Evolutionary conservation across 2,329 filamentous ascomycete species (phyloP), one percentile per base, ranked within the genome.

Genomic region (Fusarium subtropicale): DNA sequence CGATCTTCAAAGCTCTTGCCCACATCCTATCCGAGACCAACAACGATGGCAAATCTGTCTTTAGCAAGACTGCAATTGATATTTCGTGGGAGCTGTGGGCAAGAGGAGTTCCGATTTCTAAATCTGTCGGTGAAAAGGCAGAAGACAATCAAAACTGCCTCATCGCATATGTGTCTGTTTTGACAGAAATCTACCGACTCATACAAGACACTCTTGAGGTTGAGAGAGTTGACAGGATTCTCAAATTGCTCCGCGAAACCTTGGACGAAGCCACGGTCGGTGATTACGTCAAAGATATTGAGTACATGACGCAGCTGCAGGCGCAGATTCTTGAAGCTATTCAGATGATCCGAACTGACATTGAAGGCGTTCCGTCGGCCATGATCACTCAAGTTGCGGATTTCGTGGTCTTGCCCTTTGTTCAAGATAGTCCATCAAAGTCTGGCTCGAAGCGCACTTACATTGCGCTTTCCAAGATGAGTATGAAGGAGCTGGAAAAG

Each of bases 391-490:
- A 92, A 57, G 85, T 94, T 12, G 88, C 93, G 2, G 87, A 92
- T 51, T 89, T 97, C 62, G 86, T 89, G 11, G 86, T 88, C 4
- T 82, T 97, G 34, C 91, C 93, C 2, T 94, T 92, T 71, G 79
- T 82, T 1, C 76, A 79, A 59, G 74, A 81, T 60, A 56, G 74
- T 64, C 24, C 78, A 64, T 57, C 80, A 68, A 71, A 71, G 15
- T 78, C 81, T 15, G 69, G 75, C 2, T 75, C 81, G 52, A 88
- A 88, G 59, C 91, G 93, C 9, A 97, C 93, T 0, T 98, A 94
- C 76, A 89, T 99, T 57, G 95, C 96, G 34, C 87, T 98, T 75
- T 93, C 94, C 2, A 97, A 96, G 78, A 88, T 88, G 22, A 89
- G 91, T 61, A 96, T 97, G 86, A 82, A 85, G 3, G 86, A 93